These are phyloP conservation scores for Trifolium subterraneum DNA, from an alignment of 306 rosid genomes.

Conservation along the genomic window DNA sequence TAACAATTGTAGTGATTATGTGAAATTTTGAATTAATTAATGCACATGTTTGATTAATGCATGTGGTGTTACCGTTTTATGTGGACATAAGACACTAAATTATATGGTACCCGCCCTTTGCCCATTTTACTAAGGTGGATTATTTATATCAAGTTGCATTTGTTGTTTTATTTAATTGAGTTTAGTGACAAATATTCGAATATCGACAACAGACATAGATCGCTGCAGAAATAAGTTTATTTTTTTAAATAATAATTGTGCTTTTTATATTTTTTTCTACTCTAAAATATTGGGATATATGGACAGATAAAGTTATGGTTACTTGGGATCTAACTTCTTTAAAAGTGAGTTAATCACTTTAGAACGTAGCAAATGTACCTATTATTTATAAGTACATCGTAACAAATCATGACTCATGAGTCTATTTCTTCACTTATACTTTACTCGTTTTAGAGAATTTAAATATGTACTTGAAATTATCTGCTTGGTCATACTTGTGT, in stretches of 20 bases:
- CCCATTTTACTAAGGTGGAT: neutral
- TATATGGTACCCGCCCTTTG: neutral
- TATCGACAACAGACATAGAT: slow-evolving; percentile 30
- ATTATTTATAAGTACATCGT: no score
- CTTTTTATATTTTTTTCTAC: neutral
- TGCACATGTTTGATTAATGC: slow-evolving; percentile 20
- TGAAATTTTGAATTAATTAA: slow-evolving; percentile 7
- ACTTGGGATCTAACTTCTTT: no score
- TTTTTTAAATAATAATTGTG: neutral
- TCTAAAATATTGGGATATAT: no score
- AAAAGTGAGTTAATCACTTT: no score
- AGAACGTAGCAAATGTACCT: no score
- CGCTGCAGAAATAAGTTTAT: neutral
- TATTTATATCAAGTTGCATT: slow-evolving; percentile 25
- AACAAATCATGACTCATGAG: no score
- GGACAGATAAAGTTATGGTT: no score
- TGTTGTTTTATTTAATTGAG: slow-evolving; percentile 23
- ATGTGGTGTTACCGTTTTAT: slow-evolving; percentile 33
- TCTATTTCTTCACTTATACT: no score
- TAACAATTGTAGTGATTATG: slow-evolving; percentile 26
- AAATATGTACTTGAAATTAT: no score
- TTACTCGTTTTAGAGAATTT: no score
- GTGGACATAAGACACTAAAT: slow-evolving; percentile 24
- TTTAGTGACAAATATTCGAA: slow-evolving; percentile 23
- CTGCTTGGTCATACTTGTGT: no score